phyloP scores from a whole-genome alignment of 1,284 basidiomycete genomes.

The Malassezia arunalokei region DNA sequence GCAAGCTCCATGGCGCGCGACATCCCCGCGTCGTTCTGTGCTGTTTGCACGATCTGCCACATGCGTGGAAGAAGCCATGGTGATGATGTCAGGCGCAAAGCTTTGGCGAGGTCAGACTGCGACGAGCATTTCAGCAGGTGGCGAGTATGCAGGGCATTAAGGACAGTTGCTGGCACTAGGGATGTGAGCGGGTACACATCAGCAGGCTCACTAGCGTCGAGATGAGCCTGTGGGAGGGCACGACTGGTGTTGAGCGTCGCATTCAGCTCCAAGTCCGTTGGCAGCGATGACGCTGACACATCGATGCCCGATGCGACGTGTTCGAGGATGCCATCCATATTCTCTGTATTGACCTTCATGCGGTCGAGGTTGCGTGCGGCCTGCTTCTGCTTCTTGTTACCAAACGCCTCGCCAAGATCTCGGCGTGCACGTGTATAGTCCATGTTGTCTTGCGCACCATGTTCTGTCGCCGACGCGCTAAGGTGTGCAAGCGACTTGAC shows the following conservation, averaged over 20 bases:
- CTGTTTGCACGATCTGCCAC: conserved; percentile 16
- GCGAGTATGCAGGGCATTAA: conserved; percentile 16
- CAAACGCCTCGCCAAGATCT: conserved; percentile 40
- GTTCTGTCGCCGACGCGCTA: conserved; percentile 22
- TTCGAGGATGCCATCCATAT: conserved; percentile 36
- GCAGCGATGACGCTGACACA: conserved; percentile 21
- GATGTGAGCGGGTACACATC: conserved; percentile 34
- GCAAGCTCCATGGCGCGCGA: conserved; percentile 10
- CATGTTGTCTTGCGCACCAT: conserved; percentile 19
- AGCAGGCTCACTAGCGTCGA: conserved; percentile 31
- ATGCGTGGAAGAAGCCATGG: conserved; percentile 19
- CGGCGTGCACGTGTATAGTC: conserved; percentile 28
- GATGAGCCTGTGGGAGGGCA: conserved; percentile 33
- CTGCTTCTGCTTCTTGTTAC: conserved; percentile 42
- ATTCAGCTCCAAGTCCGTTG: conserved; percentile 24
- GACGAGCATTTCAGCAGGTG: conserved; percentile 5
- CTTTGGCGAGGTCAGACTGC: conserved; percentile 5
- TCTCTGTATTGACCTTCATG: conserved; percentile 43
- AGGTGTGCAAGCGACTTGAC: conserved; percentile 32
- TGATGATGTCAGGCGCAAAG: conserved; percentile 14
- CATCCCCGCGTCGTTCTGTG: conserved; percentile 4
- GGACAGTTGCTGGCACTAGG: conserved; percentile 27
- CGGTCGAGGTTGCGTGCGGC: conserved; percentile 37
- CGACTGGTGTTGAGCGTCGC: conserved; percentile 25
- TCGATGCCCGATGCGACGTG: conserved; percentile 34